Conservation (phyloP, 495 filamentous ascomycete species). For the Talaromyces borbonicus region DNA sequence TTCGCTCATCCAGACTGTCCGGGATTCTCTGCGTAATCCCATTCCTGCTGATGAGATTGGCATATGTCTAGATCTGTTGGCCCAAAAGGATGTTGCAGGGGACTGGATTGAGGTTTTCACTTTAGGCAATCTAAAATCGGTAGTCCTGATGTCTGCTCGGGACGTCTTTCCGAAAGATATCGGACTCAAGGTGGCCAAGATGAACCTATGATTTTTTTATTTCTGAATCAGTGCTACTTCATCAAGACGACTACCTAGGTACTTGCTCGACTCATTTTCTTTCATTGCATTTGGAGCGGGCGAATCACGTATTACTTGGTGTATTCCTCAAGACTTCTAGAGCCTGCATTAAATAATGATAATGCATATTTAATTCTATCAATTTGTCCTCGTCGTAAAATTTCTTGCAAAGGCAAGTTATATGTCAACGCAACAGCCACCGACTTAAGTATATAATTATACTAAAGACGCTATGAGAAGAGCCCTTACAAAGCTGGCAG, state of each 20-base stretch:
- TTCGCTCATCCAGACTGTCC: conserved; percentile 28
- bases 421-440: too few species aligned
- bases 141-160: conserved; percentile 35
- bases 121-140: conserved; percentile 30
- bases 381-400: too few species aligned
- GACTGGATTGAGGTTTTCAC: conserved; percentile 35
- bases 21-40: conserved; percentile 30
- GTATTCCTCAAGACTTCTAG: too few species aligned
- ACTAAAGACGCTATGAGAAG: too few species aligned
- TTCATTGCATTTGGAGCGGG: conserved; percentile 1
- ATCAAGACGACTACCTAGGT: too few species aligned
- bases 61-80: conserved; percentile 34
- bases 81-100: conserved; percentile 30
- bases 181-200: conserved; percentile 22
- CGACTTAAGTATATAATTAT: too few species aligned
- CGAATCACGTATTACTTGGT: not conserved
- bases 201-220: conserved; percentile 22
- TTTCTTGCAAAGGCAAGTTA: too few species aligned
- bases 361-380: too few species aligned
- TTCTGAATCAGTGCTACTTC: too few species aligned
- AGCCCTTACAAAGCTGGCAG: too few species aligned
- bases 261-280: too few species aligned
- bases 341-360: not conserved
- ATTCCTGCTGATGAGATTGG: conserved; percentile 32
- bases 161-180: conserved; percentile 33